phyloP scores from a whole-genome alignment of 176 grass and related monocot species.

The Raddia guianensis region DNA sequence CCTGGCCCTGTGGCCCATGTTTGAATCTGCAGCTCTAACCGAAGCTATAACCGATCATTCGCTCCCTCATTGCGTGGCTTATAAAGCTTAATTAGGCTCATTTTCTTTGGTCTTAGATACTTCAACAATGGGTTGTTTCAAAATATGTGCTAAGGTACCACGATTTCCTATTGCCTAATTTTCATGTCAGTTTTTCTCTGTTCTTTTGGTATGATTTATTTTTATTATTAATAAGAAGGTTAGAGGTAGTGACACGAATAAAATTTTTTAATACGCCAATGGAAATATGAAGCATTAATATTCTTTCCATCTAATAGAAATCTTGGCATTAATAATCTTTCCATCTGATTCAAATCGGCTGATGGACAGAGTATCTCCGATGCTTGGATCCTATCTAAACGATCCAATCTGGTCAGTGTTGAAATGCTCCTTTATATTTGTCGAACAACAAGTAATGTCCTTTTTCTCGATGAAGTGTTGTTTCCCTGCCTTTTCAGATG shows the following conservation, averaged over 20 bases:
- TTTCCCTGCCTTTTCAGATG: neutral
- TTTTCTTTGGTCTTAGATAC: conserved; percentile 64
- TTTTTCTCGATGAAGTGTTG: conserved; percentile 8
- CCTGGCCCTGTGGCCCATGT: conserved; percentile 50
- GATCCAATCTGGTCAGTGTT: too few species aligned
- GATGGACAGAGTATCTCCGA: too few species aligned
- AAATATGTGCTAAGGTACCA: conserved; percentile 62
- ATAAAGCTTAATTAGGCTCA: conserved; percentile 57
- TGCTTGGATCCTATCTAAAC: too few species aligned
- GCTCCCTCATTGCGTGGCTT: conserved; percentile 51
- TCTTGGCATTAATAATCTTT: too few species aligned
- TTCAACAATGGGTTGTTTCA: conserved; percentile 64
- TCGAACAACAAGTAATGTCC: neutral
- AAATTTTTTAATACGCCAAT: too few species aligned
- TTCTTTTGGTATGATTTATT: conserved; percentile 33
- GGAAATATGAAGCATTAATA: too few species aligned
- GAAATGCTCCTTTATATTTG: conserved; percentile 13
- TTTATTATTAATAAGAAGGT: conserved; percentile 39
- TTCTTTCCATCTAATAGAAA: too few species aligned
- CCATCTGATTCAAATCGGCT: too few species aligned
- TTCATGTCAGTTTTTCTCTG: conserved; percentile 36
- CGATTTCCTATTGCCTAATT: conserved; percentile 48
- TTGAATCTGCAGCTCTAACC: conserved; percentile 59
- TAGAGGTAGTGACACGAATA: conserved; percentile 53
- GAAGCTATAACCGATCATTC: conserved; percentile 59